Percentiles rank a stretch among this genome's conserved stretches.
These are phyloP conservation scores for Penicillium subrubescens DNA, from an alignment of 495 filamentous ascomycete genomes.

Conservation along the genomic window DNA sequence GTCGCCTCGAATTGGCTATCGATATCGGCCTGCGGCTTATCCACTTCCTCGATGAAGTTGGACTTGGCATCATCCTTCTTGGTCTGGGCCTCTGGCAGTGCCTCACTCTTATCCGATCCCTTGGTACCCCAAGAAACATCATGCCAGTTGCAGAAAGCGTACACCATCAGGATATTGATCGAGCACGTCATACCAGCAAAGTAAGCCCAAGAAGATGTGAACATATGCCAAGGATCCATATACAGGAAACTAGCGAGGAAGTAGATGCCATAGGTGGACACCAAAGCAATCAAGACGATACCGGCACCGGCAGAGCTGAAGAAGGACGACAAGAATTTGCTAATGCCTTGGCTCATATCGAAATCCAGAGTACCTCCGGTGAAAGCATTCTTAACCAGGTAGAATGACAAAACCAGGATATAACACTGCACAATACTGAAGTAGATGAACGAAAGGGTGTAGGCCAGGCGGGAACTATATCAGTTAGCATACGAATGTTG, in stretches of 20 bases:
- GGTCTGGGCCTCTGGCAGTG: constrained; percentile 81
- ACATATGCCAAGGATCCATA: constrained; percentile 99
- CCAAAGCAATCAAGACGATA: constrained; percentile 88
- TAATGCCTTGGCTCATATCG: constrained; percentile 49
- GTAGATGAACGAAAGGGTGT: constrained; percentile 85
- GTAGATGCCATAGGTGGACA: constrained; percentile 94
- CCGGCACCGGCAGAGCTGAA: constrained; percentile 71
- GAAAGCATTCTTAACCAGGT: constrained; percentile 84
- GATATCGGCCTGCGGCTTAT: constrained; percentile 96
- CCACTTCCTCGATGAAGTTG: constrained; percentile 90
- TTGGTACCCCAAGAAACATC: constrained; percentile 99
- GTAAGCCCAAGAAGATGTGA: constrained; percentile 93
- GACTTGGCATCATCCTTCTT: constrained; percentile 80
- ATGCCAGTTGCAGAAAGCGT: constrained; percentile 99
- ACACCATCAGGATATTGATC: constrained; percentile 98
- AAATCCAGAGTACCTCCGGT: constrained; percentile 55
- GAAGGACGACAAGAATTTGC: constrained; percentile 67
- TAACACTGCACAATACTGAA: constrained; percentile 88
- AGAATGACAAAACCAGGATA: constrained; percentile 81
- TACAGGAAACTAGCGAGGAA: constrained; percentile 95
- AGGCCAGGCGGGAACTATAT: constrained; percentile 59
- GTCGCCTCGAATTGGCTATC: constrained; percentile 95
- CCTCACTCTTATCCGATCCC: constrained; percentile 94
- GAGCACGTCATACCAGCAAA: constrained; percentile 91
- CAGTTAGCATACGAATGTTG: not conserved